Percentiles rank a stretch among this genome's conserved stretches.
phyloP scores from a whole-genome alignment of 2,329 filamentous ascomycete species.

The Exophiala bonariae region DNA sequence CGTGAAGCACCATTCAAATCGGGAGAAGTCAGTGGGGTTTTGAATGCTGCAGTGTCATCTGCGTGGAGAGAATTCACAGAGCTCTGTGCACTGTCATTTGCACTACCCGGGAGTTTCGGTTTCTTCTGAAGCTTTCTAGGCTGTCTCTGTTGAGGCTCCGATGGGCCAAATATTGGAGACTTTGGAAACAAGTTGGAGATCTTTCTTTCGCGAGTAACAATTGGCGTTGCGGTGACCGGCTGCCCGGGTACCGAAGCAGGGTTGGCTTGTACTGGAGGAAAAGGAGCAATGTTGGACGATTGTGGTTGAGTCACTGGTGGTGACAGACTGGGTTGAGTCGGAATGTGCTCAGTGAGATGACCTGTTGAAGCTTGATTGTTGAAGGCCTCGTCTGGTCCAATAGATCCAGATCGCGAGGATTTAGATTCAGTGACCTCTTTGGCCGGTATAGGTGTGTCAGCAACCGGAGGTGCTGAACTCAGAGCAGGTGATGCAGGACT shows the following conservation, averaged over 20 bases:
- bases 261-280: background rate
- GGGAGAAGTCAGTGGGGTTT: constrained; percentile 33
- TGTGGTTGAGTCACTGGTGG: background rate
- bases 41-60: constrained; percentile 34
- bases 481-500: constrained; percentile 13
- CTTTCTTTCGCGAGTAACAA: constrained; percentile 64
- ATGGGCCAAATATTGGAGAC: constrained; percentile 59
- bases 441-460: constrained; percentile 5
- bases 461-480: constrained; percentile 6
- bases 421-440: constrained; percentile 13
- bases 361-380: background rate
- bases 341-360: too few relatives aligned
- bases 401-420: constrained; percentile 18
- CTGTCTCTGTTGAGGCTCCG: constrained; percentile 48
- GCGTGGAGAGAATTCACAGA: constrained; percentile 74
- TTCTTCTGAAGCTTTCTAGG: constrained; percentile 94
- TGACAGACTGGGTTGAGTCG: background rate
- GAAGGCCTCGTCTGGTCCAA: constrained; percentile 15
- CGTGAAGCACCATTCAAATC: constrained; percentile 32
- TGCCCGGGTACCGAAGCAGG: background rate
- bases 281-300: background rate
- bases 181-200: constrained; percentile 68
- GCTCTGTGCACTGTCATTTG: constrained; percentile 86
- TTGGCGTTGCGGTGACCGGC: constrained; percentile 45
- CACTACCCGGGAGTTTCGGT: constrained; percentile 67